A percentile compares a stretch with the other conserved stretches of the same genome.
Evolutionary conservation across 495 filamentous ascomycete genomes (phyloP).

Genomic region (Astrothelium macrocarpum): DNA sequence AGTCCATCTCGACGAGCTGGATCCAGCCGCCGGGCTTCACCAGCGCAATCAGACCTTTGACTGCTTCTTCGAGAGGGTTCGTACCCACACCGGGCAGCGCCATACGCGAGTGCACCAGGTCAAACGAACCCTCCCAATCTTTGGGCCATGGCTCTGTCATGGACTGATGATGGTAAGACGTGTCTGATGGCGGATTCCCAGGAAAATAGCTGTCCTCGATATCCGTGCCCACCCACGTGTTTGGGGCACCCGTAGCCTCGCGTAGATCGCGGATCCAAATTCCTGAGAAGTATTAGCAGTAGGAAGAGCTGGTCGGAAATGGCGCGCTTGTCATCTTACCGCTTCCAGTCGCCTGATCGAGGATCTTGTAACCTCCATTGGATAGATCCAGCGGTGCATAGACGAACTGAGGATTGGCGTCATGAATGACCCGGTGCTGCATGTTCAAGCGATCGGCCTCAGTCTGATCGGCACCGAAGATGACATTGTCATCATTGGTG

Average conservation of each 20-base stretch:
- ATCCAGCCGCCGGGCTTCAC: conserved; percentile 17
- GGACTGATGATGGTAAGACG: conserved; percentile 5
- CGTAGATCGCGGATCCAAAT: not conserved
- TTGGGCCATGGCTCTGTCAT: conserved; percentile 11
- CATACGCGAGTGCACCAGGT: conserved; percentile 14
- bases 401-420: not conserved
- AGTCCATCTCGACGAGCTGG: conserved; percentile 9
- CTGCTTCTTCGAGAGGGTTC: not conserved
- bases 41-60: conserved; percentile 4
- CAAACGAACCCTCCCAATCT: conserved; percentile 8
- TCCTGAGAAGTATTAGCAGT: not conserved
- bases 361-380: not conserved
- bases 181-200: not conserved
- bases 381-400: not conserved
- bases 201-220: not conserved
- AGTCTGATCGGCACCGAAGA: not conserved
- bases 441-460: not conserved
- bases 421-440: not conserved
- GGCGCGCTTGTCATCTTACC: not conserved
- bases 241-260: not conserved
- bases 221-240: not conserved
- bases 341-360: not conserved
- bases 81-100: conserved; percentile 2
- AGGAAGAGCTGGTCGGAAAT: too few species aligned
- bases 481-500: not conserved